Evolutionary conservation across 2,329 filamentous ascomycete species (phyloP).

Genomic region (Neonectria ditissima): DNA sequence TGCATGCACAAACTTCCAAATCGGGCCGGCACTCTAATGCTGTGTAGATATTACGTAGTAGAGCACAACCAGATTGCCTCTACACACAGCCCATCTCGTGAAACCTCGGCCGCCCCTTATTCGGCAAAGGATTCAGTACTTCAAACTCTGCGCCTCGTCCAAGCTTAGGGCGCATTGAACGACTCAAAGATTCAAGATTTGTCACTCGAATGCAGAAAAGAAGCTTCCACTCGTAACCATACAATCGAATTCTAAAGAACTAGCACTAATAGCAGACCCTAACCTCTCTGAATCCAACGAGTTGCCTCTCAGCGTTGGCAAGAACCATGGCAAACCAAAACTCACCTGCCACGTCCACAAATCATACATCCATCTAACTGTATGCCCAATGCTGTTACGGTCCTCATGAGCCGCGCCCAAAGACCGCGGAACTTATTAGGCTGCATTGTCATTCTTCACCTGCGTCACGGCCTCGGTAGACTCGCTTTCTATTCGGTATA

Average conservation of each 20-base stretch:
- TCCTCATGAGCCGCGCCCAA: slow-evolving; percentile 45
- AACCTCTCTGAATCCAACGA: neutral
- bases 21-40: neutral
- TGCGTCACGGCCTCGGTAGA: slow-evolving; percentile 51
- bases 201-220: slow-evolving; percentile 3
- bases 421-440: neutral
- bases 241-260: slow-evolving; percentile 7
- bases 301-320: neutral
- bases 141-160: neutral
- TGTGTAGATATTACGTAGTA: too few species aligned
- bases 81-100: neutral
- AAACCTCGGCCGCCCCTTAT: neutral
- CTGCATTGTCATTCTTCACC: slow-evolving; percentile 48
- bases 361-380: neutral
- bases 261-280: slow-evolving; percentile 3
- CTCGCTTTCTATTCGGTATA: slow-evolving; percentile 32
- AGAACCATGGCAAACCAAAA: neutral
- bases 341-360: slow-evolving; percentile 5
- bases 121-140: neutral
- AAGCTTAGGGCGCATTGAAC: neutral
- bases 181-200: neutral
- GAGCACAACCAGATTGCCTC: neutral
- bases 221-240: slow-evolving; percentile 1
- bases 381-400: neutral
- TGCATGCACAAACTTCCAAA: slow-evolving; percentile 9